phyloP scores from a whole-genome alignment of 352 stramenopile species.

The Phytophthora macrochlamydospora region DNA sequence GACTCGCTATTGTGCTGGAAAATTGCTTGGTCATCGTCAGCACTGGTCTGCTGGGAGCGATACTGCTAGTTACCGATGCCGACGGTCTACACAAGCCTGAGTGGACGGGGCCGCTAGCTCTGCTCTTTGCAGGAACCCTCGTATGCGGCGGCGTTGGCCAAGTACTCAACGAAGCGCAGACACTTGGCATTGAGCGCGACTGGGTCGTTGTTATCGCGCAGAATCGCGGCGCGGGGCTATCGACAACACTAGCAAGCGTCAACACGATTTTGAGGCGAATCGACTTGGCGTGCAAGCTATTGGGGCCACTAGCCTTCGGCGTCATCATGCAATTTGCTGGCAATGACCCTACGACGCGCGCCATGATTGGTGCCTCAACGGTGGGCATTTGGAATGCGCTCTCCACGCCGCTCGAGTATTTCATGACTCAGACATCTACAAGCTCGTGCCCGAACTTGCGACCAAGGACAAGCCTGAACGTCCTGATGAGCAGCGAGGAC shows the following conservation, averaged over 20 bases:
- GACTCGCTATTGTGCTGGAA: conserved; percentile 70
- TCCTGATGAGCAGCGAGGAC: conserved; percentile 7
- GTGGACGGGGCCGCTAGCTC: conserved; percentile 56
- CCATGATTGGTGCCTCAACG: conserved; percentile 62
- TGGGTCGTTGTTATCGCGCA: conserved; percentile 84
- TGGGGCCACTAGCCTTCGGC: conserved; percentile 73
- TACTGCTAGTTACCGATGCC: conserved; percentile 62
- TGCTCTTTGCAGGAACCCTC: conserved; percentile 58
- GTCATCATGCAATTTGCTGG: conserved; percentile 85
- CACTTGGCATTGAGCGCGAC: conserved; percentile 81
- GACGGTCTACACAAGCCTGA: conserved; percentile 55
- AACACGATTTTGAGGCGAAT: conserved; percentile 85
- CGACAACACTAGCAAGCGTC: conserved; percentile 47
- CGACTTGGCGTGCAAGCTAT: conserved; percentile 78
- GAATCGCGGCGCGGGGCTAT: conserved; percentile 34
- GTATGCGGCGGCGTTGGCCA: conserved; percentile 76
- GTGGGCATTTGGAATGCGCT: conserved; percentile 85
- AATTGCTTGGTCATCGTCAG: conserved; percentile 78
- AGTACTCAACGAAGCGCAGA: conserved; percentile 82
- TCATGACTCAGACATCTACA: conserved; percentile 77
- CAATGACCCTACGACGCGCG: conserved; percentile 58
- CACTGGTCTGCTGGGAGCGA: conserved; percentile 54
- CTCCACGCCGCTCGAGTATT: conserved; percentile 79
- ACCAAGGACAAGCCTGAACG: conserved; percentile 33
- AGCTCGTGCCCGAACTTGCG: conserved; percentile 53